Evolutionary conservation across 495 filamentous ascomycete species (phyloP).

Genomic region (Xylaria telfairii): DNA sequence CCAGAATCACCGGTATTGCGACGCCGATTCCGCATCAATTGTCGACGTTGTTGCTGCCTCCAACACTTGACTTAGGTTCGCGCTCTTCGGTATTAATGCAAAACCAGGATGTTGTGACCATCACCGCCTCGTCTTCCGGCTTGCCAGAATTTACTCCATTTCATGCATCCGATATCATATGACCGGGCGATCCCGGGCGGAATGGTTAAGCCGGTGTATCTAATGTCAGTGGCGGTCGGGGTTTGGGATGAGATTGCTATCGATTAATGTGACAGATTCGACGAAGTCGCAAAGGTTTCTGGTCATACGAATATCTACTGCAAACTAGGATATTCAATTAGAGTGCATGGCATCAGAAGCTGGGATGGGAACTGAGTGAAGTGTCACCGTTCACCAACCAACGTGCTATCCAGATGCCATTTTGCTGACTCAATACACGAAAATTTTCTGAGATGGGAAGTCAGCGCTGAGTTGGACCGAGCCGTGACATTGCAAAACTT

Average conservation of each 20-base stretch:
- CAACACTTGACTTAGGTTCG: neutral
- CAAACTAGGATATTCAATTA: neutral
- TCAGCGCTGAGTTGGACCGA: neutral
- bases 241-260: neutral
- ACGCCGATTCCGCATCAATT: neutral
- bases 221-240: neutral
- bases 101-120: neutral
- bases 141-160: neutral
- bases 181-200: neutral
- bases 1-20: neutral
- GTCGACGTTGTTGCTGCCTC: neutral
- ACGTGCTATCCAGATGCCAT: slow-evolving; percentile 1
- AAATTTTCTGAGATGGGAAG: slow-evolving; percentile 1
- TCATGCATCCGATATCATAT: neutral
- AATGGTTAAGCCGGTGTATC: neutral
- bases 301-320: neutral
- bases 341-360: neutral
- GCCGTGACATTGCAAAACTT: neutral
- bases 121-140: neutral
- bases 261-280: neutral
- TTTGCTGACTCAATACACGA: neutral
- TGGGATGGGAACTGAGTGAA: neutral
- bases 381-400: neutral
- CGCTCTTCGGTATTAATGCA: neutral
- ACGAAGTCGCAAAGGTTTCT: neutral